Evolutionary conservation across 116 monocot genomes (phyloP), one percentile per base, ranked within the genome.

Genomic region (Phalaenopsis hybrid): DNA sequence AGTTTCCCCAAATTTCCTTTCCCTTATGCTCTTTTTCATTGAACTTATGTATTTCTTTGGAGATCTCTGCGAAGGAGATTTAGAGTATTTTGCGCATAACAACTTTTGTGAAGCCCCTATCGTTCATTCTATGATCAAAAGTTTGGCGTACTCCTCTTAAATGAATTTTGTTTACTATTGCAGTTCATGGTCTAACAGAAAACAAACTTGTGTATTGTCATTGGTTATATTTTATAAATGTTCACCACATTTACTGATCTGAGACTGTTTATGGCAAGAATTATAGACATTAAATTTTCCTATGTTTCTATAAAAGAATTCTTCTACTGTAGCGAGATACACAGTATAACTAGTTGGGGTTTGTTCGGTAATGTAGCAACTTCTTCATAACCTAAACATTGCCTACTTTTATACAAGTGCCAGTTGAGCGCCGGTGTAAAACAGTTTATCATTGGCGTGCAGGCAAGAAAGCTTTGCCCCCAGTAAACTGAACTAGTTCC

Each of bases 341-440:
- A 65, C 23, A 65, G n/a, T 8, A 65, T n/a, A 21, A 12, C 23
- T 23, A 65, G 5, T 65, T 65, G 6, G 65, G 65, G 8, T 23
- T 65, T 65, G 12, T 65, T 23, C 23, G 23, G n/a, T 25, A 6
- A 65, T 9, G 65, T 65, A 23, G 21, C 8, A 8, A 23, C 21
- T 65, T 65, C 65, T 65, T 65, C 25, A 25, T 65, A 65, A 65
- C 23, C 25, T 65, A 65, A 65, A 21, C n/a, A 21, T 6, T 65
- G 65, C 65, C 65, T 65, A 65, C 65, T 65, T n/a, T 65, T 65
- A 5, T 65, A 65, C 65, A 65, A 65, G 65, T 23, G 65, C 25
- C 65, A 65, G 8, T 23, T 12, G 25, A 25, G n/a, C 1, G n/a
- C 25, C 23, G 65, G 65, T 25, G 25, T 65, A 65, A 65, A 65